Evolutionary conservation across 78 protist species (phyloP).

Genomic region (Isochrysis galbana): DNA sequence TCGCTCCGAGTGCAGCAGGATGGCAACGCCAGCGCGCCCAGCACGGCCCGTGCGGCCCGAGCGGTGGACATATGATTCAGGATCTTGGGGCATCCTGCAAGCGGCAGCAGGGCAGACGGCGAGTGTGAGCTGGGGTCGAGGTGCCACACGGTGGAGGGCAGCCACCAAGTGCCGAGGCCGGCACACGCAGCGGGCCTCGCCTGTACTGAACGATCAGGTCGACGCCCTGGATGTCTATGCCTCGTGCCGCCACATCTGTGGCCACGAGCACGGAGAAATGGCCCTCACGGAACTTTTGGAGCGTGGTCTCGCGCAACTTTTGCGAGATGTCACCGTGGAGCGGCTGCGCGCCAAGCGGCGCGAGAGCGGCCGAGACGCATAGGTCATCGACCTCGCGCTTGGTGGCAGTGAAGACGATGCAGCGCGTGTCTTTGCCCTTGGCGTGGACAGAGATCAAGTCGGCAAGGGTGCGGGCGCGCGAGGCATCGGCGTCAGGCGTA

Average conservation of each 20-base stretch:
- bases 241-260: constrained; percentile 75
- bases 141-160: too few relatives aligned
- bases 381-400: constrained; percentile 42
- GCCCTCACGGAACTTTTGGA: constrained; percentile 30
- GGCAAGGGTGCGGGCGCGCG: neutral
- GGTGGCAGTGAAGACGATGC: constrained; percentile 59
- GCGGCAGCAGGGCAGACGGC: too few relatives aligned
- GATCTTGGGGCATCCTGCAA: too few relatives aligned
- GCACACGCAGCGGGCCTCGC: too few relatives aligned
- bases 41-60: constrained; percentile 66
- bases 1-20: constrained; percentile 10
- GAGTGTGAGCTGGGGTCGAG: too few relatives aligned
- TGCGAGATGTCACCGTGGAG: constrained; percentile 54
- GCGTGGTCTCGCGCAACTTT: neutral
- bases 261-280: constrained; percentile 28
- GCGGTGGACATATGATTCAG: constrained; percentile 61
- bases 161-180: too few relatives aligned
- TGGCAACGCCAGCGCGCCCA: constrained; percentile 38
- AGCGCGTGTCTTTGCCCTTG: neutral
- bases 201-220: constrained; percentile 60
- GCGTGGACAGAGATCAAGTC: constrained; percentile 16
- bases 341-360: constrained; percentile 11
- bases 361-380: neutral
- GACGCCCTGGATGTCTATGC: constrained; percentile 62
- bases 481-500: neutral